Conservation (phyloP, 768 basidiomycete species). For the Agaricus subrufescens region DNA sequence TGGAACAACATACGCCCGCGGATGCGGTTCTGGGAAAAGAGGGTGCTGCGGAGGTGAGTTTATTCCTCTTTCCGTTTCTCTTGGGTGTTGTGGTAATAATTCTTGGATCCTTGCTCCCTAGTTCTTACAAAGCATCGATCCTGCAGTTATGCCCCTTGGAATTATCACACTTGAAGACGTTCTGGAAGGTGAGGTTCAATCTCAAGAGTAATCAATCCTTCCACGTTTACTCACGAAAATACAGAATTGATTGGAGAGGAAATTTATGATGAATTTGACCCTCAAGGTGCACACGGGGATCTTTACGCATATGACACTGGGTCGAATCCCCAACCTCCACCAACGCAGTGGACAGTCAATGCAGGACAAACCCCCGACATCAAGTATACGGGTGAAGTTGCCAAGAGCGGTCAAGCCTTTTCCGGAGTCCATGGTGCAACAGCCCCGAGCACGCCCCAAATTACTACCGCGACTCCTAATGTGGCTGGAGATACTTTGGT, state of each 20-base stretch:
- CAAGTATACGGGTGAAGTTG: neutral
- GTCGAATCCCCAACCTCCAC: neutral
- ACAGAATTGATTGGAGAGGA: constrained; percentile 89
- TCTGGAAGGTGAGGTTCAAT: constrained; percentile 58
- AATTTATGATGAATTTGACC: constrained; percentile 89
- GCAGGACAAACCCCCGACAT: neutral
- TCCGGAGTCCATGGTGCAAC: neutral
- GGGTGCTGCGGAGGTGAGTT: constrained; percentile 67
- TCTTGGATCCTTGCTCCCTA: constrained; percentile 18
- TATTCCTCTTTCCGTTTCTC: neutral
- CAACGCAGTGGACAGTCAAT: neutral
- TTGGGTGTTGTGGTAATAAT: neutral
- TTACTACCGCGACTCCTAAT: neutral
- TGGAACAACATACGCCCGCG: constrained; percentile 85
- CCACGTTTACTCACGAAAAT: neutral
- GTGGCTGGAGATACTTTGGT: neutral
- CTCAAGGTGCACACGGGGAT: constrained; percentile 62
- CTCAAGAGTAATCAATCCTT: neutral
- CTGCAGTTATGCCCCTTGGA: constrained; percentile 78
- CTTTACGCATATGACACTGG: constrained; percentile 27
- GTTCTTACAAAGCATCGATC: constrained; percentile 82
- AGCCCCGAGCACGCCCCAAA: neutral
- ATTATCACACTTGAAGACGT: constrained; percentile 94
- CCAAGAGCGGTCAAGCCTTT: neutral
- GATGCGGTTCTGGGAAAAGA: constrained; percentile 79